Evolutionary conservation across 2,329 filamentous ascomycete genomes (phyloP).

Genomic region (Drechslerella dactyloides): DNA sequence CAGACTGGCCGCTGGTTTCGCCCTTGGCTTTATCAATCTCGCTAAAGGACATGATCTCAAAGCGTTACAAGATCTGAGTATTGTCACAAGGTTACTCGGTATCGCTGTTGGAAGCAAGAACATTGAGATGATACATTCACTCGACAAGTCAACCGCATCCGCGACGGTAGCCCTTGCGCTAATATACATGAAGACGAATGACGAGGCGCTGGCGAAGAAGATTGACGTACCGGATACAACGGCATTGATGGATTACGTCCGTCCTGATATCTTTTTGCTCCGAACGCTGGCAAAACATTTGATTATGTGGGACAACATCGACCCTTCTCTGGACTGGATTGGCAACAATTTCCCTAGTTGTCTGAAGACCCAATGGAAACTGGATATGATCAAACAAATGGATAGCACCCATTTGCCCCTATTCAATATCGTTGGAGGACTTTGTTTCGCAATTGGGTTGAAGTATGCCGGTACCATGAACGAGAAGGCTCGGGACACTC

Average conservation of each 20-base stretch:
- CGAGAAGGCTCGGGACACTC: constrained; percentile 74
- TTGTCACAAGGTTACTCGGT: constrained; percentile 84
- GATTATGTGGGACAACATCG: constrained; percentile 88
- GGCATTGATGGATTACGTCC: constrained; percentile 92
- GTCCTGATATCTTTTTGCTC: constrained; percentile 88
- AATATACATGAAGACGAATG: constrained; percentile 97
- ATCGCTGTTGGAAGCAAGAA: constrained; percentile 88
- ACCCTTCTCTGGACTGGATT: constrained; percentile 77
- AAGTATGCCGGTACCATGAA: constrained; percentile 77
- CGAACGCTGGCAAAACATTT: constrained; percentile 87
- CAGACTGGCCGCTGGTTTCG: constrained; percentile 88
- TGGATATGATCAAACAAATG: constrained; percentile 68
- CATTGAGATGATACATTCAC: constrained; percentile 86
- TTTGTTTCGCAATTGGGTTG: constrained; percentile 80
- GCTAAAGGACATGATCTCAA: constrained; percentile 86
- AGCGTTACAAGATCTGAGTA: constrained; percentile 89
- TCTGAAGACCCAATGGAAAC: constrained; percentile 69
- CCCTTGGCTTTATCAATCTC: constrained; percentile 91
- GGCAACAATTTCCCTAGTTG: constrained; percentile 72
- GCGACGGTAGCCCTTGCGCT: constrained; percentile 87
- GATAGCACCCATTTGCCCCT: constrained; percentile 86
- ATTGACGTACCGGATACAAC: constrained; percentile 90
- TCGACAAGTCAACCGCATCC: constrained; percentile 92
- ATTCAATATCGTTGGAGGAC: constrained; percentile 86
- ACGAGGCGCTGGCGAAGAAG: constrained; percentile 83